phyloP scores from a whole-genome alignment of 2,329 filamentous ascomycete genomes.

The Fusarium lateritium region DNA sequence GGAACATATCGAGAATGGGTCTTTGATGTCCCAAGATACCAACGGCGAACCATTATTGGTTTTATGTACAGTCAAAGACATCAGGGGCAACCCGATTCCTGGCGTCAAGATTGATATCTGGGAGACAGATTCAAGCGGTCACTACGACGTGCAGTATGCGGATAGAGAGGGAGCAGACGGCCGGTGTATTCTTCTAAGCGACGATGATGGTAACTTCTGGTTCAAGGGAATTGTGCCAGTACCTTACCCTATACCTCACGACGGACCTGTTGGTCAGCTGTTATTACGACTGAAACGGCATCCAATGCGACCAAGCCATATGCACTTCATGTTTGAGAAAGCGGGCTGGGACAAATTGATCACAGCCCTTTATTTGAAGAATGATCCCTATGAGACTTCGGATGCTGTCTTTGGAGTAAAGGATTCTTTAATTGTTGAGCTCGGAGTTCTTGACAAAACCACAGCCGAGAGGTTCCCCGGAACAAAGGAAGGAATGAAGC shows the following conservation, averaged over 20 bases:
- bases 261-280: slow-evolving; percentile 85
- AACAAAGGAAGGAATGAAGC: too few relatives aligned
- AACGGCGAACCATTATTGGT: slow-evolving; percentile 77
- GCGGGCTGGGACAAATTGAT: not conserved
- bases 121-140: slow-evolving; percentile 82
- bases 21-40: slow-evolving; percentile 73
- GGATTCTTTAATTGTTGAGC: too few relatives aligned
- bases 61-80: slow-evolving; percentile 76
- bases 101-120: slow-evolving; percentile 81
- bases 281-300: slow-evolving; percentile 78
- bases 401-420: too few relatives aligned
- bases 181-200: slow-evolving; percentile 50
- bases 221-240: slow-evolving; percentile 89
- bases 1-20: slow-evolving; percentile 65
- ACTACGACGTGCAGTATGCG: slow-evolving; percentile 82
- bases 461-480: too few relatives aligned
- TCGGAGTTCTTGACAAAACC: too few relatives aligned
- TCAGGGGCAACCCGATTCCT: slow-evolving; percentile 69
- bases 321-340: slow-evolving; percentile 88
- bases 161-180: slow-evolving; percentile 62
- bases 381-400: too few relatives aligned
- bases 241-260: slow-evolving; percentile 86
- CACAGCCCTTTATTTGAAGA: too few relatives aligned
- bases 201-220: slow-evolving; percentile 68
- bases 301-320: slow-evolving; percentile 81